A percentile compares a stretch with the other conserved stretches of the same genome.
Evolutionary conservation across 805 yeast species (phyloP).

Genomic region (Yamadazyma phyllophila): DNA sequence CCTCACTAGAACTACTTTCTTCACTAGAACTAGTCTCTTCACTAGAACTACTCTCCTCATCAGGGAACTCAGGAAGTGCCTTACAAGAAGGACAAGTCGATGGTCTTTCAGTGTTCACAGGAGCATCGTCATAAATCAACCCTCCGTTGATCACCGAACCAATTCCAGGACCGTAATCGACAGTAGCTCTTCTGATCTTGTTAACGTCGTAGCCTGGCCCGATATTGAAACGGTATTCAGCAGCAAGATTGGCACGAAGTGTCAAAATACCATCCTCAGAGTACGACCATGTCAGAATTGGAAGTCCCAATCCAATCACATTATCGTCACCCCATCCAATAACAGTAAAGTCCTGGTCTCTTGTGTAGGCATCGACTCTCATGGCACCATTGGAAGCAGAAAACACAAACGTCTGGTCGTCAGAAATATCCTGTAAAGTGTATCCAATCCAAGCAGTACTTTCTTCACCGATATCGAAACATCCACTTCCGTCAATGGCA

Average conservation of each 20-base stretch:
- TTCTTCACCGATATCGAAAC: conserved; percentile 19
- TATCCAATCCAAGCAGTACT: conserved; percentile 17
- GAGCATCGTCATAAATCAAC: conserved; percentile 16
- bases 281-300: conserved; percentile 13
- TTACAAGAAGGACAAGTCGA: conserved; percentile 19
- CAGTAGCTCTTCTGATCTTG: conserved; percentile 13
- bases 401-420: conserved; percentile 17
- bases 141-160: conserved; percentile 21
- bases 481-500: conserved; percentile 22
- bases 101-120: conserved; percentile 21
- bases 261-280: conserved; percentile 14
- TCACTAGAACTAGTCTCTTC: conserved; percentile 4
- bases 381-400: conserved; percentile 14
- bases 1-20: neutral
- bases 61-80: conserved; percentile 16
- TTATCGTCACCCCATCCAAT: conserved; percentile 29
- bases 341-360: conserved; percentile 20
- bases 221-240: conserved; percentile 17
- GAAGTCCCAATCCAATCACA: conserved; percentile 21
- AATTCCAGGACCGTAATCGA: conserved; percentile 17
- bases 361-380: conserved; percentile 17
- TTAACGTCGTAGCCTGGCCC: conserved; percentile 22
- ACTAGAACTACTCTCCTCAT: conserved; percentile 10
- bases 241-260: conserved; percentile 9
- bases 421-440: conserved; percentile 14